Evolutionary conservation across 108 stramenopile genomes (phyloP).

Genomic region (Hondaea fermentalgiana): DNA sequence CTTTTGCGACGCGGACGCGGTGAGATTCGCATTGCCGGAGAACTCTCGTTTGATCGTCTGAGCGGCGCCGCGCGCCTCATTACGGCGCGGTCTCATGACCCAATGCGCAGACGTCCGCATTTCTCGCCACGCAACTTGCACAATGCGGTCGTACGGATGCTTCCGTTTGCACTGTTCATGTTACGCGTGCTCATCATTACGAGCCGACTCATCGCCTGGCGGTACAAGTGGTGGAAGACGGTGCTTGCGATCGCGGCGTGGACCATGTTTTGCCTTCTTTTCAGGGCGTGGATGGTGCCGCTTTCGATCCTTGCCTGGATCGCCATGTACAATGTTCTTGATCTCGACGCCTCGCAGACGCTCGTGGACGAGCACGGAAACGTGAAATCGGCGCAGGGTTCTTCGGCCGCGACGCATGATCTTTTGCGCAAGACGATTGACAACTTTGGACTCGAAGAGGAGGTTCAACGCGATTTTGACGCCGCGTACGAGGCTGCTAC

Average conservation of each 20-base stretch:
- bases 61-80: neutral
- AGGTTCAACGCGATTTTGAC: neutral
- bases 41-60: neutral
- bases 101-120: neutral
- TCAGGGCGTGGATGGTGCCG: neutral
- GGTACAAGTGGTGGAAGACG: neutral
- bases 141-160: neutral
- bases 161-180: neutral
- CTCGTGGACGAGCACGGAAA: neutral
- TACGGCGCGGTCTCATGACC: neutral
- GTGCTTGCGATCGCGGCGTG: neutral
- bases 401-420: neutral
- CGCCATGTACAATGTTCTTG: neutral
- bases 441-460: neutral
- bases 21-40: neutral
- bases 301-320: neutral
- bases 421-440: neutral
- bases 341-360: neutral
- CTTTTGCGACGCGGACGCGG: neutral
- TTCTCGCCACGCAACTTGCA: neutral
- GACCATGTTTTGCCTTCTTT: neutral
- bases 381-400: neutral
- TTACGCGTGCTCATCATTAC: neutral
- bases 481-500: too few relatives aligned
- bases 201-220: neutral